Percentiles rank a stretch among this genome's conserved stretches.
phyloP scores from a whole-genome alignment of 257 asterid species.

The Plantago major region DNA sequence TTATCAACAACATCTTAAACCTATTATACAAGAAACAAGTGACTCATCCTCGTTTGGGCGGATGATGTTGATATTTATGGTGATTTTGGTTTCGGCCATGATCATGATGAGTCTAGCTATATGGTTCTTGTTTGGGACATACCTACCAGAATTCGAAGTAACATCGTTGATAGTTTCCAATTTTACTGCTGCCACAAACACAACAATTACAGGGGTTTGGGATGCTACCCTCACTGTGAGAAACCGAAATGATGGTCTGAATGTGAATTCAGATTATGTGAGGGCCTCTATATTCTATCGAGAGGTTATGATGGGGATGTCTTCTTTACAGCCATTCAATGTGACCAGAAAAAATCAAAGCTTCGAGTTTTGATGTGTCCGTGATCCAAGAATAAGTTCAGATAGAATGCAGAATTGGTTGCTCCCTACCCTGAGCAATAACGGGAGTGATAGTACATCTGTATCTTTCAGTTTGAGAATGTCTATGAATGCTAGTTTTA shows the following conservation, averaged over 20 bases:
- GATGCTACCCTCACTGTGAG: constrained; percentile 16
- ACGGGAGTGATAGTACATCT: constrained; percentile 13
- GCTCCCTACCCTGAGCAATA: constrained; percentile 13
- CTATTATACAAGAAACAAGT: constrained; percentile 13
- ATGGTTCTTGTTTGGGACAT: constrained; percentile 50
- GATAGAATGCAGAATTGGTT: constrained; percentile 8
- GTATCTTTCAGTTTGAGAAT: constrained; percentile 35
- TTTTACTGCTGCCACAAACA: constrained; percentile 16
- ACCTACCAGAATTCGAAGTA: constrained; percentile 36
- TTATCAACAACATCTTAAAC: constrained; percentile 15
- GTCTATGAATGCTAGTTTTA: constrained; percentile 22
- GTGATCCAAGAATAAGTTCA: not conserved
- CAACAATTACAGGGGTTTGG: constrained; percentile 27
- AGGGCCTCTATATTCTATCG: constrained; percentile 34
- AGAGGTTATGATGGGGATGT: constrained; percentile 27
- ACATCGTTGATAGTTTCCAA: constrained; percentile 30
- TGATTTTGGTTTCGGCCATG: constrained; percentile 31
- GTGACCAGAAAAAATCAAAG: not conserved
- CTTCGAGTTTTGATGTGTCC: constrained; percentile 3
- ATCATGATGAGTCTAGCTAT: constrained; percentile 36
- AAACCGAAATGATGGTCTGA: constrained; percentile 28
- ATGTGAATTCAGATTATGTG: constrained; percentile 15
- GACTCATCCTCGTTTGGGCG: constrained; percentile 25
- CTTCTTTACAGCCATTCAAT: constrained; percentile 20
- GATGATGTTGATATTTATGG: constrained; percentile 30